phyloP scores from a whole-genome alignment of 345 rosid genomes.

The Brassica juncea region DNA sequence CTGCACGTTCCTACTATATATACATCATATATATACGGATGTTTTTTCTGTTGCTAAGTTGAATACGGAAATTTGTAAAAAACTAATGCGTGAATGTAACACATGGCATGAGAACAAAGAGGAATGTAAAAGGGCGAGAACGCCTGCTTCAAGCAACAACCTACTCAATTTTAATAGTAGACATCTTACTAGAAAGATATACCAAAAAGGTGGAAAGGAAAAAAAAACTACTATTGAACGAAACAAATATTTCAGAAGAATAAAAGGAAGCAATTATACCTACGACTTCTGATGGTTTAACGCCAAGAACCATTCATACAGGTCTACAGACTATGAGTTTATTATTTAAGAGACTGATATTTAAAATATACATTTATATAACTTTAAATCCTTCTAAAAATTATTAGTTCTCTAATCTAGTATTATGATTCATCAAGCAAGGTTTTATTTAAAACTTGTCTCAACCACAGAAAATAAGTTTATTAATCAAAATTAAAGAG shows the following conservation, averaged over 20 bases:
- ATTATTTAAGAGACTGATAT: background rate
- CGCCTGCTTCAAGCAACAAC: conserved; percentile 42
- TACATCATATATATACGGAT: background rate
- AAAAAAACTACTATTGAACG: background rate
- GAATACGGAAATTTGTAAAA: conserved; percentile 7
- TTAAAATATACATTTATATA: background rate
- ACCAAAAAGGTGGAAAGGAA: background rate
- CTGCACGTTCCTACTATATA: conserved; percentile 20
- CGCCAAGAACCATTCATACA: background rate
- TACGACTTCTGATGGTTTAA: background rate
- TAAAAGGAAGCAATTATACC: conserved; percentile 28
- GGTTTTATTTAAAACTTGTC: background rate
- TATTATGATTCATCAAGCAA: background rate
- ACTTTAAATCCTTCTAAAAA: background rate
- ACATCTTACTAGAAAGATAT: conserved; percentile 9
- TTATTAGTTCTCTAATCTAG: background rate
- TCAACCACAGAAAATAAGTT: background rate
- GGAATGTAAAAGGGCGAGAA: conserved; percentile 25
- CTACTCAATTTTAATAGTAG: conserved; percentile 31
- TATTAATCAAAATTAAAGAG: background rate
- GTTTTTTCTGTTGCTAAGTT: too few relatives aligned
- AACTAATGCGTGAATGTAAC: conserved; percentile 32
- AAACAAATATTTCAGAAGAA: background rate
- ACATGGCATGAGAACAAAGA: conserved; percentile 36
- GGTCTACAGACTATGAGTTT: background rate